phyloP scores from a whole-genome alignment of 1,139 yeast species.

The Candida neerlandica region DNA sequence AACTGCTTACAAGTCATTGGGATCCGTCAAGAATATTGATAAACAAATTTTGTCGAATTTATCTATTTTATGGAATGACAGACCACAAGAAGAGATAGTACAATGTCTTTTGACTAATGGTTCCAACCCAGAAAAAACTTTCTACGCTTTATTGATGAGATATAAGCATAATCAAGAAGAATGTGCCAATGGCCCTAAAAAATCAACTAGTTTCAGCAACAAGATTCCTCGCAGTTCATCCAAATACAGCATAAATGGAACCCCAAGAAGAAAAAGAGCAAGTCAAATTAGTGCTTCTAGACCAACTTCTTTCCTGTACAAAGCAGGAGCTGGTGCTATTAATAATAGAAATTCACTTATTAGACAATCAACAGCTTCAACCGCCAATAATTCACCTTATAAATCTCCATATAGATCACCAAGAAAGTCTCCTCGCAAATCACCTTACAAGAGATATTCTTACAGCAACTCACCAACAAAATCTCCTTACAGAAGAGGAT shows the following conservation, averaged over 20 bases:
- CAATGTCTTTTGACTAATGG: conserved; percentile 56
- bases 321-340: conserved; percentile 7
- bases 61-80: conserved; percentile 75
- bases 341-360: conserved; percentile 27
- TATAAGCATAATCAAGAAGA: conserved; percentile 54
- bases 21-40: conserved; percentile 55
- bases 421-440: conserved; percentile 18
- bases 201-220: conserved; percentile 20
- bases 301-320: conserved; percentile 57
- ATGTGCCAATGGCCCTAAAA: conserved; percentile 24
- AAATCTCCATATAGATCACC: conserved; percentile 28
- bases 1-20: conserved; percentile 54
- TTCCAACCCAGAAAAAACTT: conserved; percentile 72
- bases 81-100: conserved; percentile 58
- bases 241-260: conserved; percentile 22
- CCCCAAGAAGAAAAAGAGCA: conserved; percentile 46
- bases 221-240: conserved; percentile 24
- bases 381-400: conserved; percentile 37
- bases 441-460: conserved; percentile 17
- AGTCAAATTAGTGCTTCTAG: conserved; percentile 58
- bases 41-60: conserved; percentile 66
- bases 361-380: conserved; percentile 20
- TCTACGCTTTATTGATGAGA: conserved; percentile 64
- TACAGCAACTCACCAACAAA: conserved; percentile 23
- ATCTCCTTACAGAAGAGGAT: conserved; percentile 22